These are phyloP conservation scores for Aspergillus luchuensis DNA, from an alignment of 2,329 filamentous ascomycete genomes.

Conservation along the genomic window DNA sequence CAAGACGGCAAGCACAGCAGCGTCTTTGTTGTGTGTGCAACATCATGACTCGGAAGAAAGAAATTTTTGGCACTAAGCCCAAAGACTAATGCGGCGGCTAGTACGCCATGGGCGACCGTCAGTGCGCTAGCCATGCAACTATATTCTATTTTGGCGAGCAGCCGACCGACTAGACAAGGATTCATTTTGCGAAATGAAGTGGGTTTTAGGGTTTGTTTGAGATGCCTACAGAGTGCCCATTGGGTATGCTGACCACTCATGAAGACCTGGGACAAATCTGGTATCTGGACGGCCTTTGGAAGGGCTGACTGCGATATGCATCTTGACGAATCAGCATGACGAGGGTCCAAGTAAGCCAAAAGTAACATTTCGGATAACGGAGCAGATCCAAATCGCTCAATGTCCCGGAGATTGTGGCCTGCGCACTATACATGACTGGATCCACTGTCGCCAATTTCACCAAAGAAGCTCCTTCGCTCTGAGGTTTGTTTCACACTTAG, in stretches of 20 bases:
- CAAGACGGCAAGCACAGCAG: neutral
- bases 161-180: neutral
- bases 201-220: neutral
- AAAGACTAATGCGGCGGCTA: neutral
- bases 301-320: neutral
- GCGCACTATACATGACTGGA: neutral
- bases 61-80: neutral
- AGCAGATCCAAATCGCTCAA: neutral
- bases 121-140: slow-evolving; percentile 5
- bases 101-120: slow-evolving; percentile 4
- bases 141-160: neutral
- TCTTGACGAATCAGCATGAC: neutral
- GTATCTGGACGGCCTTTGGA: neutral
- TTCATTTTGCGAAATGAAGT: neutral
- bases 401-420: neutral
- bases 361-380: neutral
- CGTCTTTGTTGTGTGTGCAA: neutral
- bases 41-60: neutral
- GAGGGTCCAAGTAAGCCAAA: neutral
- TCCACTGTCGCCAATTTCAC: neutral
- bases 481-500: neutral
- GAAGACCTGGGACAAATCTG: neutral
- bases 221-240: neutral
- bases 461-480: neutral
- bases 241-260: neutral